phyloP scores from a whole-genome alignment of 257 asterid genomes.

The Hygrophila difformis region DNA sequence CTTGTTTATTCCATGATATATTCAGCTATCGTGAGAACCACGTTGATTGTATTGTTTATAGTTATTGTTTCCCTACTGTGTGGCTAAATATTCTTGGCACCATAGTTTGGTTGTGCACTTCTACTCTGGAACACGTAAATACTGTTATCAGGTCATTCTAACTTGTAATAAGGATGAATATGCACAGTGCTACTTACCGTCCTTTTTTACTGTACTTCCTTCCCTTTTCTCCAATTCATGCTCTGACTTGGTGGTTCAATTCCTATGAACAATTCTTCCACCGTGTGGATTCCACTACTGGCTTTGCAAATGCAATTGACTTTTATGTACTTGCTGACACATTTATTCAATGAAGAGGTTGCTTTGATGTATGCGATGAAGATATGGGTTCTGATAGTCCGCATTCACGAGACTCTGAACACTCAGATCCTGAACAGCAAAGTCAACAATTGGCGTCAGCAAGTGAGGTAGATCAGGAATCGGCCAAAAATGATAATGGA shows the following conservation, averaged over 20 bases:
- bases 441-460: conserved; percentile 26
- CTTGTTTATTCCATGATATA: too few species aligned
- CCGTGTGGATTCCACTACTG: conserved; percentile 18
- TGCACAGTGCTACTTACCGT: too few species aligned
- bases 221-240: not conserved
- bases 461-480: conserved; percentile 33
- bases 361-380: conserved; percentile 84
- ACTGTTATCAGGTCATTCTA: not conserved
- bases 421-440: conserved; percentile 45
- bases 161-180: not conserved
- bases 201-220: too few species aligned
- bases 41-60: too few species aligned
- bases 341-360: conserved; percentile 55
- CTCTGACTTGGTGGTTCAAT: conserved; percentile 10
- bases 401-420: conserved; percentile 48
- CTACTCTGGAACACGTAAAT: conserved; percentile 1
- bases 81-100: conserved; percentile 1
- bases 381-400: conserved; percentile 58
- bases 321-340: conserved; percentile 10
- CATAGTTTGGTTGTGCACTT: conserved; percentile 1
- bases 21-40: not conserved
- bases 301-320: conserved; percentile 11
- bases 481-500: conserved; percentile 33
- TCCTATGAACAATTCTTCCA: conserved; percentile 39
- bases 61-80: not conserved